Evolutionary conservation across 805 yeast species (phyloP).

Genomic region (Saccharomycopsis sp.): DNA sequence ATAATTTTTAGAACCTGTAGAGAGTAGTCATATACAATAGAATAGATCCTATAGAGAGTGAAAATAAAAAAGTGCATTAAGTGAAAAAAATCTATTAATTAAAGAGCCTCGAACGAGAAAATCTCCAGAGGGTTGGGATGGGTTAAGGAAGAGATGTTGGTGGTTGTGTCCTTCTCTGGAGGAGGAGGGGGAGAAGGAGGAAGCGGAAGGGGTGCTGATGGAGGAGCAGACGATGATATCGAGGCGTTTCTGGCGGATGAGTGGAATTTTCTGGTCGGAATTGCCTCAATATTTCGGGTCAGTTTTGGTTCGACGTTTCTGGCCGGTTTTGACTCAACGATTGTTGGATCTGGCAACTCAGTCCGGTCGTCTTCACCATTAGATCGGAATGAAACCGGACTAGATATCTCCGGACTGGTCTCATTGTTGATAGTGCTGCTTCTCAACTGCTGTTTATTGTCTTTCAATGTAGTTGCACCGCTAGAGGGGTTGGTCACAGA

Average conservation of each 20-base stretch:
- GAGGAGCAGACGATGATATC: not conserved
- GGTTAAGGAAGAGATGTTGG: not conserved
- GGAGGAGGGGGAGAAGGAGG: not conserved
- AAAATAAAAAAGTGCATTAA: not conserved
- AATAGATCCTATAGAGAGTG: too few species aligned
- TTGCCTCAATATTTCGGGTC: not conserved
- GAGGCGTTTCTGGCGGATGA: not conserved
- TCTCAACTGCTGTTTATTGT: not conserved
- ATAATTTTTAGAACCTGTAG: too few species aligned
- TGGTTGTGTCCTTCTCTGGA: not conserved
- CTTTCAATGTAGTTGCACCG: not conserved
- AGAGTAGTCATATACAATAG: too few species aligned
- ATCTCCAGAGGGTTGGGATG: slow-evolving; percentile 1
- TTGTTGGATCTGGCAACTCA: not conserved
- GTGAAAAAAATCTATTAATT: not conserved
- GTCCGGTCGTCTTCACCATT: not conserved
- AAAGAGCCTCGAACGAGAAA: not conserved
- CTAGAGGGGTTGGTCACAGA: not conserved
- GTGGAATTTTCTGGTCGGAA: not conserved
- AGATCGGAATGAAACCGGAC: not conserved
- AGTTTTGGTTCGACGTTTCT: too few species aligned
- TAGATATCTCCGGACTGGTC: not conserved
- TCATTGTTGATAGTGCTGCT: not conserved
- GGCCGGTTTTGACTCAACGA: not conserved
- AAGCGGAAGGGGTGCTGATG: not conserved